Evolutionary conservation across 805 yeast species (phyloP).

Genomic region (Candida manassasensis): DNA sequence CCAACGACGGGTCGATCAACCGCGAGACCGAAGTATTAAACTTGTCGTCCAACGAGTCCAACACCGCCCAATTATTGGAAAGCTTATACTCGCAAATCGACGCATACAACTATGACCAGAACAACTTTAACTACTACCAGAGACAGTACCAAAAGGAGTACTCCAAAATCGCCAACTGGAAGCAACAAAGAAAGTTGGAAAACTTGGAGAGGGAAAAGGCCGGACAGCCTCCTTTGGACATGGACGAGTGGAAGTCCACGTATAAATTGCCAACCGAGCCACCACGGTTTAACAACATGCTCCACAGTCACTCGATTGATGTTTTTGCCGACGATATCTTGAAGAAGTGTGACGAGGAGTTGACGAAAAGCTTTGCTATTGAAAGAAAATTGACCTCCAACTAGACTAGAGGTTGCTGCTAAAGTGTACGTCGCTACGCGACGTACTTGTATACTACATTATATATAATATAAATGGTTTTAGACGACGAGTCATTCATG

Average conservation of each 20-base stretch:
- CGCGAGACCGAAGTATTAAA: conserved; percentile 34
- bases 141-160: conserved; percentile 68
- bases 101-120: conserved; percentile 71
- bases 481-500: no score
- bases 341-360: conserved; percentile 62
- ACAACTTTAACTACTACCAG: conserved; percentile 77
- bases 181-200: conserved; percentile 61
- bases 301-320: conserved; percentile 63
- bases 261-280: conserved; percentile 73
- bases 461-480: conserved; percentile 12
- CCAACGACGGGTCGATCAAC: conserved; percentile 5
- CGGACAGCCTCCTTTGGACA: conserved; percentile 52
- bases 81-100: conserved; percentile 65
- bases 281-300: conserved; percentile 66
- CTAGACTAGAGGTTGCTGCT: no score
- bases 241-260: conserved; percentile 60
- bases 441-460: neutral
- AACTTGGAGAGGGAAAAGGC: conserved; percentile 55
- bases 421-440: neutral
- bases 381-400: conserved; percentile 49
- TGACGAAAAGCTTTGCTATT: conserved; percentile 56
- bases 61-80: conserved; percentile 50
- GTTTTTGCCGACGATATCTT: conserved; percentile 68
- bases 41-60: conserved; percentile 40
- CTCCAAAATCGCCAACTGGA: conserved; percentile 70